Conservation (phyloP, 2,329 filamentous ascomycete species). For the Hymenoscyphus fructigenus region DNA sequence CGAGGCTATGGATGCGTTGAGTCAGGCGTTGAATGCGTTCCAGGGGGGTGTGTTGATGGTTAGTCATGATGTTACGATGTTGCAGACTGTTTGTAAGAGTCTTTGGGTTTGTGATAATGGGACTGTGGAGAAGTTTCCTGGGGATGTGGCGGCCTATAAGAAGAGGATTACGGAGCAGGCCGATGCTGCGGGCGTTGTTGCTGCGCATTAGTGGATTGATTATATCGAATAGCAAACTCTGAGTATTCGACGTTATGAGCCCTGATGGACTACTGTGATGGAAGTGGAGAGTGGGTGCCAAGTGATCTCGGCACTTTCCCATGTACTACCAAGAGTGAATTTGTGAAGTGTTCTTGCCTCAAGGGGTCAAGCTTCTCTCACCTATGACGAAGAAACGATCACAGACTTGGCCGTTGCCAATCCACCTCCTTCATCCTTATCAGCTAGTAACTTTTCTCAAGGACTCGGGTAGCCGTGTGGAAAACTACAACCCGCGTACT, state of each 20-base stretch:
- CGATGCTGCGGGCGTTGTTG: conserved; percentile 72
- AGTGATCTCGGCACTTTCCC: no score
- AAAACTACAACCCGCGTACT: no score
- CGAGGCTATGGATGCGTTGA: conserved; percentile 92
- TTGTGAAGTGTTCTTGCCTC: no score
- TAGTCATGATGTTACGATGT: conserved; percentile 97
- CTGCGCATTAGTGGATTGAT: conserved; percentile 27
- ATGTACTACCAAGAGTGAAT: no score
- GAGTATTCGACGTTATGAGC: neutral
- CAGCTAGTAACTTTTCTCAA: no score
- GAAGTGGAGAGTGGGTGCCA: no score
- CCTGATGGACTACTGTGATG: no score
- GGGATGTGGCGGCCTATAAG: conserved; percentile 96
- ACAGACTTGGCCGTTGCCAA: no score
- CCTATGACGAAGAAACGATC: no score
- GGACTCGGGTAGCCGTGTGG: no score
- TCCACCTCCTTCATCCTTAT: no score
- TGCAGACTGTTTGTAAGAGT: conserved; percentile 91
- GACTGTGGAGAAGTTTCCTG: conserved; percentile 92
- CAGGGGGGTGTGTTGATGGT: conserved; percentile 97
- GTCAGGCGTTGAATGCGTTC: conserved; percentile 79
- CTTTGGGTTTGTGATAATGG: conserved; percentile 96
- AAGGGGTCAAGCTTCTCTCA: no score
- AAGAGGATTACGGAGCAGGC: conserved; percentile 91
- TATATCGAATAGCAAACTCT: neutral